These are phyloP conservation scores for Cryptococcus sp. DNA, from an alignment of 1,284 basidiomycete species.

Conservation along the genomic window DNA sequence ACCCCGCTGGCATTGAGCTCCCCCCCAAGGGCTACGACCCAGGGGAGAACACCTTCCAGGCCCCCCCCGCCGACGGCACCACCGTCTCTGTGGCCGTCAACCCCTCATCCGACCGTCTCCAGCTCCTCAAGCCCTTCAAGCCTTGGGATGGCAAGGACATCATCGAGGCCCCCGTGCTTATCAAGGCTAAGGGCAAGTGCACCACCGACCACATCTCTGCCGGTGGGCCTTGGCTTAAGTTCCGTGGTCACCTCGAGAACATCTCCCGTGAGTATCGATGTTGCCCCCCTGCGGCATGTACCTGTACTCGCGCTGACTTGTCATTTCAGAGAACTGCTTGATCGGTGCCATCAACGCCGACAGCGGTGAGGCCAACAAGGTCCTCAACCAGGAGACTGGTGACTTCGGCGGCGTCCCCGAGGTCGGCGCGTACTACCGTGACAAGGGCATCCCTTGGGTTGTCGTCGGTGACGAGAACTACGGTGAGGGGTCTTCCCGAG, in stretches of 20 bases:
- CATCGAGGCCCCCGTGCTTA: conserved; percentile 82
- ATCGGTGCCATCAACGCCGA: conserved; percentile 96
- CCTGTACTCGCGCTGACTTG: conserved; percentile 2
- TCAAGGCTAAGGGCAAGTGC: conserved; percentile 99
- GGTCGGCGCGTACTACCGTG: conserved; percentile 82
- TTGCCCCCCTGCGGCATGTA: not conserved
- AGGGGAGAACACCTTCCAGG: conserved; percentile 95
- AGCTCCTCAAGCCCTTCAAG: conserved; percentile 86
- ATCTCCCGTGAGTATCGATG: conserved; percentile 68
- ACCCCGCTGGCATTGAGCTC: conserved; percentile 85
- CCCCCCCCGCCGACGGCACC: conserved; percentile 81
- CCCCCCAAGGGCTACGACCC: conserved; percentile 94
- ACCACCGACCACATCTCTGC: conserved; percentile 58
- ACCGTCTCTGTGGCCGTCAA: conserved; percentile 80
- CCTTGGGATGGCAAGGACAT: conserved; percentile 93
- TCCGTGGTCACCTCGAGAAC: conserved; percentile 98
- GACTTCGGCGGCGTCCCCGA: conserved; percentile 82
- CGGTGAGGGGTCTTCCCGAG: conserved; percentile 96
- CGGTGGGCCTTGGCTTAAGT: conserved; percentile 98
- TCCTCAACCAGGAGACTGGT: conserved; percentile 87
- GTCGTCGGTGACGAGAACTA: conserved; percentile 93
- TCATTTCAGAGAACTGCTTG: conserved; percentile 83
- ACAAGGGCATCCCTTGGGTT: conserved; percentile 88
- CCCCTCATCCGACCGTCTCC: conserved; percentile 89
- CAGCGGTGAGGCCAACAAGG: conserved; percentile 93